These are phyloP conservation scores for Trifolium repens DNA, from an alignment of 306 rosid species.

Conservation along the genomic window DNA sequence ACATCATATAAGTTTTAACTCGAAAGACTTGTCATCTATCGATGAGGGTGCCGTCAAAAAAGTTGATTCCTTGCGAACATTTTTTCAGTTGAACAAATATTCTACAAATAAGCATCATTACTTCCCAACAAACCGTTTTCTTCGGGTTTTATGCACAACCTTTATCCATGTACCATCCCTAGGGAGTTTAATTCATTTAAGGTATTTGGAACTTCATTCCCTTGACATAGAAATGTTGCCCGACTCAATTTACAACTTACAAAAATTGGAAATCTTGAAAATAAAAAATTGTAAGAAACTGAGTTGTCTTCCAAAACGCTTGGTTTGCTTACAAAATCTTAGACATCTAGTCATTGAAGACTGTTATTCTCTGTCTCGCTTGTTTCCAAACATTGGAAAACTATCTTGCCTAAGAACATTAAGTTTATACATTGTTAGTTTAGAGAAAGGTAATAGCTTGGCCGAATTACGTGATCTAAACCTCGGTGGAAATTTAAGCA, in stretches of 20 bases:
- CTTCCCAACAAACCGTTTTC: background rate
- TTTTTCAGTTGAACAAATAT: background rate
- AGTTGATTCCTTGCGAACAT: background rate
- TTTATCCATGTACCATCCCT: background rate
- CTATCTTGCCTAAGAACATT: background rate
- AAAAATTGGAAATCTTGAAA: constrained; percentile 13
- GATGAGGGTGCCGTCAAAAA: background rate
- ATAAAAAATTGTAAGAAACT: rapidly evolving
- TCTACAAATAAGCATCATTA: background rate
- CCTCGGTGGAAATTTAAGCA: background rate
- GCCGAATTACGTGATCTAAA: background rate
- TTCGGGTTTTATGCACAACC: background rate
- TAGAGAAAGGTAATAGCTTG: background rate
- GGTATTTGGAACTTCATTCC: background rate
- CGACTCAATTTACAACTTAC: background rate
- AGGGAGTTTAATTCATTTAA: background rate
- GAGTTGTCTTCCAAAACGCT: background rate
- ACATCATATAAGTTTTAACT: background rate
- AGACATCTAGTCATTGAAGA: background rate
- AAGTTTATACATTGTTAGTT: background rate
- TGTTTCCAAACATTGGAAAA: background rate
- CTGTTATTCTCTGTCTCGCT: rapidly evolving
- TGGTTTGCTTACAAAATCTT: constrained; percentile 4
- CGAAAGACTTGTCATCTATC: background rate
- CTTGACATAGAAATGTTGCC: background rate